phyloP scores from a whole-genome alignment of 257 asterid species.

The Solanum ossicruentum region DNA sequence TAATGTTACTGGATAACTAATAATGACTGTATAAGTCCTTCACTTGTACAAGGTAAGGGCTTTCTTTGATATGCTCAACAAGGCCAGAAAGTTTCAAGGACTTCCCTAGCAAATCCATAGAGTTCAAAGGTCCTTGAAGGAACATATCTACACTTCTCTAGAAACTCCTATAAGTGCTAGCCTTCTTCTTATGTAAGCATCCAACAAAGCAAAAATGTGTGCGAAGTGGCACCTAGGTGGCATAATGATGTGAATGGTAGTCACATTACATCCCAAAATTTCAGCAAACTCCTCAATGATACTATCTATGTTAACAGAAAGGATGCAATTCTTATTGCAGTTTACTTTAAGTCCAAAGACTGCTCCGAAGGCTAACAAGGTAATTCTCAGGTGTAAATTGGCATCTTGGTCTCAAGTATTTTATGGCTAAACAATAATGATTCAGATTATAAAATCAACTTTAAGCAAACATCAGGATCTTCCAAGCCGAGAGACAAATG shows the following conservation, averaged over 20 bases:
- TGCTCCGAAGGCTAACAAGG: neutral
- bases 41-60: neutral
- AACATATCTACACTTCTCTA: neutral
- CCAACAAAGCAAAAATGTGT: neutral
- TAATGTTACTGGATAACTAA: neutral
- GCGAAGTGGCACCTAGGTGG: neutral
- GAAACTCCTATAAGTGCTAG: neutral
- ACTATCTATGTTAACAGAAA: neutral
- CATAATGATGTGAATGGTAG: neutral
- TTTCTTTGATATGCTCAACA: neutral
- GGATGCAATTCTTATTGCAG: neutral
- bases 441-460: neutral
- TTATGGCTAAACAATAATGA: neutral
- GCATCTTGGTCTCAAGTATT: neutral
- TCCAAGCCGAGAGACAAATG: neutral
- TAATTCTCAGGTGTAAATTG: neutral
- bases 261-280: neutral
- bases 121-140: neutral
- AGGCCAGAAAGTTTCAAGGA: neutral
- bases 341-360: neutral
- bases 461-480: neutral
- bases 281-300: neutral
- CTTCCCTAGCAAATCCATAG: neutral
- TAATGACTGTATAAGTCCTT: neutral
- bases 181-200: neutral